These are phyloP conservation scores for Malus fusca DNA, from an alignment of 306 rosid genomes.

Conservation along the genomic window DNA sequence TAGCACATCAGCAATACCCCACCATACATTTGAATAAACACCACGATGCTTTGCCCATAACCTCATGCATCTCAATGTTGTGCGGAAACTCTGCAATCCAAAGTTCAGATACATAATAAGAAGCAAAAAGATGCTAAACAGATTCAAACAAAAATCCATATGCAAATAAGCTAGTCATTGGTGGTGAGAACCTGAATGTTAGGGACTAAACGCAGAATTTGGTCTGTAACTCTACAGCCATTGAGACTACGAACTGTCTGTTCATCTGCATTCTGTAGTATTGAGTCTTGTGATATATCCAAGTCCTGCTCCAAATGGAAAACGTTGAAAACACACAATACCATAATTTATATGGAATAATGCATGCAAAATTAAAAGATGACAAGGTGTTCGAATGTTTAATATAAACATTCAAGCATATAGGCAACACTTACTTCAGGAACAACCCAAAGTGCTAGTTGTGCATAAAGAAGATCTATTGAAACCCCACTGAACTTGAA, in stretches of 20 bases:
- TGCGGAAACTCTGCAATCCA: conserved; percentile 71
- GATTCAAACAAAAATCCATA: not conserved
- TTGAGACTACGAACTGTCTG: conserved; percentile 97
- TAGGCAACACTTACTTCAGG: conserved; percentile 67
- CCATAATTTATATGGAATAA: not conserved
- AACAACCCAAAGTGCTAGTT: conserved; percentile 76
- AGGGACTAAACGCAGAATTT: conserved; percentile 86
- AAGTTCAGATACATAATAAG: conserved; percentile 24
- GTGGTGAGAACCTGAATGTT: conserved; percentile 69
- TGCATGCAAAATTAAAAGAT: not conserved
- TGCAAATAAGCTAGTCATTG: not conserved
- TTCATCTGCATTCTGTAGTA: conserved; percentile 83
- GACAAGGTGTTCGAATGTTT: not conserved
- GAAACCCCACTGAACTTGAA: conserved; percentile 86
- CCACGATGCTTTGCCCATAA: conserved; percentile 97
- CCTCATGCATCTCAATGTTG: conserved; percentile 92
- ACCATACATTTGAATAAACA: conserved; percentile 90
- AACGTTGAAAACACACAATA: not conserved
- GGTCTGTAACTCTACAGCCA: conserved; percentile 96
- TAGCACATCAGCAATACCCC: not conserved
- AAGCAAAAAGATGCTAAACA: conserved; percentile 1
- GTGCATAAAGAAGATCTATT: conserved; percentile 91
- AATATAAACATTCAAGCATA: not conserved
- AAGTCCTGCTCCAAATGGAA: conserved; percentile 56
- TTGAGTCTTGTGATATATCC: conserved; percentile 82